phyloP scores from a whole-genome alignment of 2,329 filamentous ascomycete species.

The Oidium heveae region DNA sequence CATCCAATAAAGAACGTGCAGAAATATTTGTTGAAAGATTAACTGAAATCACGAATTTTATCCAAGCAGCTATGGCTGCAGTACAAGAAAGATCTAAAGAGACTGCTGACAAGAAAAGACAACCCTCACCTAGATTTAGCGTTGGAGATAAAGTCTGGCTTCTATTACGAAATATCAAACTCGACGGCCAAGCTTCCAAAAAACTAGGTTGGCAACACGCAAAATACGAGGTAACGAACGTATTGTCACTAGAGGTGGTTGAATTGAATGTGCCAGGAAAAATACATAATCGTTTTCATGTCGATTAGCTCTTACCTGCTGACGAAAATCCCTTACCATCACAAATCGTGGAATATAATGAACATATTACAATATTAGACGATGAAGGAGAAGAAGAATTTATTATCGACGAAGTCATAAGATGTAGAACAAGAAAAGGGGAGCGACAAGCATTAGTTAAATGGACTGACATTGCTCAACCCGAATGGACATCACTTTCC shows the following conservation, averaged over 20 bases:
- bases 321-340: neutral
- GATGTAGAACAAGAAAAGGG: neutral
- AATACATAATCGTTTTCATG: neutral
- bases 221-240: neutral
- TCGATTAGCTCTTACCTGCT: neutral
- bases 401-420: neutral
- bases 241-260: neutral
- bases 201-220: too few species aligned
- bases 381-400: neutral
- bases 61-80: too few species aligned
- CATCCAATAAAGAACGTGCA: too few species aligned
- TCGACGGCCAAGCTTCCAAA: too few species aligned
- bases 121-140: too few species aligned
- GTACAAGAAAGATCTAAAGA: too few species aligned
- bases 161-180: too few species aligned
- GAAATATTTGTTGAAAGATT: too few species aligned
- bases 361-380: neutral
- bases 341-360: neutral
- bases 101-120: too few species aligned
- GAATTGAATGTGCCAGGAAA: neutral
- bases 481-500: neutral
- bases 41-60: too few species aligned
- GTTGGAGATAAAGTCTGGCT: too few species aligned
- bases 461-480: neutral
- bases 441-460: neutral